Evolutionary conservation across 495 filamentous ascomycete species (phyloP).

Genomic region (Letharia lupina): DNA sequence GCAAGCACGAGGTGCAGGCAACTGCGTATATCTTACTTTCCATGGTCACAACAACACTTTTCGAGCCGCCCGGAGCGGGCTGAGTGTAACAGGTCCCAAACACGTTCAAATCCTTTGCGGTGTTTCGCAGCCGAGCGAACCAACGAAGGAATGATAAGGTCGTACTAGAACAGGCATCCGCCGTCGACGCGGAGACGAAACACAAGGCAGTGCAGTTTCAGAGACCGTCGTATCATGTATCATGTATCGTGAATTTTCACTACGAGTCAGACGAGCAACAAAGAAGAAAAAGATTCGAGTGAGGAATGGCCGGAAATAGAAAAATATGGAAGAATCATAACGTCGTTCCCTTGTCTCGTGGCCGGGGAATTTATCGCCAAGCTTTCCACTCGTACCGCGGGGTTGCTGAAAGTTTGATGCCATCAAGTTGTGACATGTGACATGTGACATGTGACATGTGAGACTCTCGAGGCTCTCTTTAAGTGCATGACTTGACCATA

Average conservation of each 20-base stretch:
- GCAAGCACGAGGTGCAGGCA: constrained; percentile 19
- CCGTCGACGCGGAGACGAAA: constrained; percentile 4
- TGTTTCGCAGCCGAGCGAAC: constrained; percentile 6
- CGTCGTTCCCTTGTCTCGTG: neutral
- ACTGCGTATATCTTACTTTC: constrained; percentile 7
- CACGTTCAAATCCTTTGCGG: neutral
- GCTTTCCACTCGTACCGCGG: neutral
- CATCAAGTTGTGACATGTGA: neutral
- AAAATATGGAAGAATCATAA: neutral
- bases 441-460: neutral
- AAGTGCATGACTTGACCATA: neutral
- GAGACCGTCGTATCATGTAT: neutral
- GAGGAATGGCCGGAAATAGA: neutral
- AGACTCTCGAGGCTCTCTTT: neutral
- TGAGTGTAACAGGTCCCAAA: neutral
- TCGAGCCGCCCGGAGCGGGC: constrained; percentile 1
- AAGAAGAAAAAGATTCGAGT: neutral
- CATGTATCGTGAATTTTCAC: neutral
- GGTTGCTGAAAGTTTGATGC: neutral
- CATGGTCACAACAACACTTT: neutral
- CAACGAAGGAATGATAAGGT: constrained; percentile 21
- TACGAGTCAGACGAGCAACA: neutral
- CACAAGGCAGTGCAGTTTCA: constrained; percentile 20
- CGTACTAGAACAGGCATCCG: constrained; percentile 6
- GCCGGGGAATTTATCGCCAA: neutral